Conservation (phyloP, 2,329 filamentous ascomycete genomes). For the Teratosphaeria pseudoeucalypti region DNA sequence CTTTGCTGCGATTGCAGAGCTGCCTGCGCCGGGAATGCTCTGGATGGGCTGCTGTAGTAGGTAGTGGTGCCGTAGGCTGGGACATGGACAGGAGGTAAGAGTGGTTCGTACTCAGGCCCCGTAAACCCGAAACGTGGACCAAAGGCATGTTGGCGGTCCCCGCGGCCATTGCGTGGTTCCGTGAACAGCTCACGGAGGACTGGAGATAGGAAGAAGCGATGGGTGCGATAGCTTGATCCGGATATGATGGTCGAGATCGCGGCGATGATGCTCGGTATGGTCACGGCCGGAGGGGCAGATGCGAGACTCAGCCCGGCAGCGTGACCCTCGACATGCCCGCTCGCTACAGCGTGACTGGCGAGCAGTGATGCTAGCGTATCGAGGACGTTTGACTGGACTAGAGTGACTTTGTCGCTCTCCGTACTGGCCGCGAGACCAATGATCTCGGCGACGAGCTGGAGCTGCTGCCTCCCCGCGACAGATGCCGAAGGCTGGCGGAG, state of each 20-base stretch:
- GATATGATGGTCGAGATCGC: constrained; percentile 67
- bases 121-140: constrained; percentile 16
- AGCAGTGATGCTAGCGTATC: constrained; percentile 68
- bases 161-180: constrained; percentile 8
- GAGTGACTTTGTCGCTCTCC: constrained; percentile 57
- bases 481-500: constrained; percentile 48
- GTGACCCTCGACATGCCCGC: constrained; percentile 16
- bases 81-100: constrained; percentile 30
- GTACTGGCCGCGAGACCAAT: constrained; percentile 56
- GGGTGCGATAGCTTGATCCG: constrained; percentile 68
- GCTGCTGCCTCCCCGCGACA: constrained; percentile 49
- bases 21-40: constrained; percentile 34
- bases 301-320: constrained; percentile 22
- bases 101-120: constrained; percentile 10
- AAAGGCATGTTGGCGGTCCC: constrained; percentile 16
- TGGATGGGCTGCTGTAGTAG: constrained; percentile 24
- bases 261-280: constrained; percentile 61
- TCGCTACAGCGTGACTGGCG: constrained; percentile 45
- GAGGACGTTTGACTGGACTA: constrained; percentile 64
- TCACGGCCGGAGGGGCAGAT: constrained; percentile 46
- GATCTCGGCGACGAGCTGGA: constrained; percentile 48
- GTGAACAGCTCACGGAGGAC: constrained; percentile 29
- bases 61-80: constrained; percentile 27
- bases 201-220: constrained; percentile 43
- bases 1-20: constrained; percentile 17